Evolutionary conservation across 257 asterid species (phyloP).

Genomic region (Petunia secreta): DNA sequence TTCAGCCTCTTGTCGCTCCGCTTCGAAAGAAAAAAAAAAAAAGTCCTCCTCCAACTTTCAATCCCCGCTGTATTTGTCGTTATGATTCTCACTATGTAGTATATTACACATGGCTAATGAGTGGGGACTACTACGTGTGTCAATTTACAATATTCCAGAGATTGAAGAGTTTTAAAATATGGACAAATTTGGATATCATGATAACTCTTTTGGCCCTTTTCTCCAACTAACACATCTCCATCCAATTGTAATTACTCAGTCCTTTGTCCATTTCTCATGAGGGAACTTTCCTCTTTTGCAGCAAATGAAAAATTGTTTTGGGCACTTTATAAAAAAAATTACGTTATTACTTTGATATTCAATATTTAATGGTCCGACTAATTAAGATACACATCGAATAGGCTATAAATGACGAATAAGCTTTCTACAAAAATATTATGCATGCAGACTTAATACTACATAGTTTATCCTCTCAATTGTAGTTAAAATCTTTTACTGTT

Average conservation of each 20-base stretch:
- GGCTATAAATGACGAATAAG: too few species aligned
- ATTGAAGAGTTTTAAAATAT: neutral
- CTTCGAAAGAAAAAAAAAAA: too few species aligned
- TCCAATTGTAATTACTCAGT: neutral
- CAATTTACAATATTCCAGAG: neutral
- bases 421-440: too few species aligned
- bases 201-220: constrained; percentile 13
- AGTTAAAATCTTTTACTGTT: too few species aligned
- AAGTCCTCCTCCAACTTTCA: neutral
- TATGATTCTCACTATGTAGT: too few species aligned
- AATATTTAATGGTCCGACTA: too few species aligned
- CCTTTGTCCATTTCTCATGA: neutral
- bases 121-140: constrained; percentile 10
- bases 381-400: too few species aligned
- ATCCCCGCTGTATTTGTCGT: neutral
- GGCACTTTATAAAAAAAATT: neutral
- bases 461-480: too few species aligned
- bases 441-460: too few species aligned
- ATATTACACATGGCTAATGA: neutral
- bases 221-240: neutral
- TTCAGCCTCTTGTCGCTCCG: too few species aligned
- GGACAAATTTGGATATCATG: constrained; percentile 13
- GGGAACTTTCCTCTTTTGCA: neutral
- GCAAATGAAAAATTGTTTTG: neutral
- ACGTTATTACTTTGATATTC: too few species aligned